Evolutionary conservation across 2,329 filamentous ascomycete genomes (phyloP).

Genomic region (Phaeosphaeria sp.): DNA sequence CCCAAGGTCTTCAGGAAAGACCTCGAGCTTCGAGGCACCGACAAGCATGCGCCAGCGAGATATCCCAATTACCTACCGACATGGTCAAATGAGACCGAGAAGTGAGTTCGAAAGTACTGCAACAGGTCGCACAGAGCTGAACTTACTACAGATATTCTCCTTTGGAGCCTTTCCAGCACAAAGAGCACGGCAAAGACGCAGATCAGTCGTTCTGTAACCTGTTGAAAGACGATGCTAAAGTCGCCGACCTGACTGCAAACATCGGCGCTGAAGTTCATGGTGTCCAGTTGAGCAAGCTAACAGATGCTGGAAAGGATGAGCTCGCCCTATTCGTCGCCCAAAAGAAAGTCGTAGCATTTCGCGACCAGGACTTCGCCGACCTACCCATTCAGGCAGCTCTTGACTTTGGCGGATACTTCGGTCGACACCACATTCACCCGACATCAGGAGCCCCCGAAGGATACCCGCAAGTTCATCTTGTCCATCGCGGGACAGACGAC

Average conservation of each 20-base stretch:
- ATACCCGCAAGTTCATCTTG: slow-evolving; percentile 77
- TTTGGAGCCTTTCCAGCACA: slow-evolving; percentile 72
- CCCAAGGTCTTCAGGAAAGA: slow-evolving; percentile 56
- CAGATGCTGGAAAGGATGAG: slow-evolving; percentile 74
- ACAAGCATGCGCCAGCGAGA: slow-evolving; percentile 62
- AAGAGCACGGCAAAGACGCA: slow-evolving; percentile 78
- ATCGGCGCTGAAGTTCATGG: slow-evolving; percentile 77
- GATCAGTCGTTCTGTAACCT: slow-evolving; percentile 74
- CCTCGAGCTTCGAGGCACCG: slow-evolving; percentile 61
- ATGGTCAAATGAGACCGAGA: slow-evolving; percentile 66
- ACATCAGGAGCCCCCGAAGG: slow-evolving; percentile 77
- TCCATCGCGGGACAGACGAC: slow-evolving; percentile 74
- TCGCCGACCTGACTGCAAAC: slow-evolving; percentile 71
- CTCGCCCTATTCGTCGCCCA: slow-evolving; percentile 77
- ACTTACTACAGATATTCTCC: slow-evolving; percentile 63
- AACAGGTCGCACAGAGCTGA: slow-evolving; percentile 3
- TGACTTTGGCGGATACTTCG: slow-evolving; percentile 76
- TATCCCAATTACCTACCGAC: slow-evolving; percentile 78
- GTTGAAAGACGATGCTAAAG: slow-evolving; percentile 57
- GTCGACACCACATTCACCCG: slow-evolving; percentile 81
- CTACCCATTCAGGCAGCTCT: slow-evolving; percentile 74
- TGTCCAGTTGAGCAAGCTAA: slow-evolving; percentile 74
- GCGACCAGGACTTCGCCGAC: slow-evolving; percentile 71
- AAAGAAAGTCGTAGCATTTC: slow-evolving; percentile 78
- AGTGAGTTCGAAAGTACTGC: slow-evolving; percentile 9